phyloP scores from a whole-genome alignment of 495 filamentous ascomycete species.

The Bryoglossum gracile region DNA sequence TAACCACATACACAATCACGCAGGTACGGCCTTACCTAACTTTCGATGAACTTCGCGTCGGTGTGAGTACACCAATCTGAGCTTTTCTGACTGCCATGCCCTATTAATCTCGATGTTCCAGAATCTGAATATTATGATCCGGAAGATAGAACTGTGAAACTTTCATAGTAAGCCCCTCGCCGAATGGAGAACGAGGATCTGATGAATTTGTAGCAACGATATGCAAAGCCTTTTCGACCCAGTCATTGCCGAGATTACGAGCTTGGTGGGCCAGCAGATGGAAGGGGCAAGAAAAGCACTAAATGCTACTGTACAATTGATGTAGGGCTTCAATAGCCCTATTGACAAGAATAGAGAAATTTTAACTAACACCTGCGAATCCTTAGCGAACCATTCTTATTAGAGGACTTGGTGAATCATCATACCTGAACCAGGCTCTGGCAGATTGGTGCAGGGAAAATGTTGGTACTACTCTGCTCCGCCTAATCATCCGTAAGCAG shows the following conservation, averaged over 20 bases:
- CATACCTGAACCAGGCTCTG: conserved; percentile 22
- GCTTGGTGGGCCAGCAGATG: conserved; percentile 23
- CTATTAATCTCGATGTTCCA: conserved; percentile 4
- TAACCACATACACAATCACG: conserved; percentile 16
- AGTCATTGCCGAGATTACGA: conserved; percentile 24
- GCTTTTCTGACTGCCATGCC: not conserved
- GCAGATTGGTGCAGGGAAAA: conserved; percentile 20
- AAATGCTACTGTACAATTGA: conserved; percentile 8
- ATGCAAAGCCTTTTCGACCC: conserved; percentile 28
- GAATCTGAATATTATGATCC: conserved; percentile 9
- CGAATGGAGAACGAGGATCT: not conserved
- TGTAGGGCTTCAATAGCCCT: not conserved
- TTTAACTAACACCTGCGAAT: not conserved
- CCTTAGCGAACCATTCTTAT: conserved; percentile 27
- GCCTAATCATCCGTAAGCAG: conserved; percentile 5
- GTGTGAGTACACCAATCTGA: conserved; percentile 17
- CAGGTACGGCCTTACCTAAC: conserved; percentile 5
- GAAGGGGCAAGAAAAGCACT: conserved; percentile 11
- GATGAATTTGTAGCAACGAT: conserved; percentile 10
- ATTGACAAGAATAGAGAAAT: not conserved
- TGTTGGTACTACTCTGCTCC: conserved; percentile 7
- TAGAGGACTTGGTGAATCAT: conserved; percentile 29
- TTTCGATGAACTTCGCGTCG: conserved; percentile 13
- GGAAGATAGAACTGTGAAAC: conserved; percentile 4
- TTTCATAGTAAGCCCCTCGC: conserved; percentile 6